phyloP scores from a whole-genome alignment of 129 eudicot genomes.

The Rutidosis leptorrhynchoides region DNA sequence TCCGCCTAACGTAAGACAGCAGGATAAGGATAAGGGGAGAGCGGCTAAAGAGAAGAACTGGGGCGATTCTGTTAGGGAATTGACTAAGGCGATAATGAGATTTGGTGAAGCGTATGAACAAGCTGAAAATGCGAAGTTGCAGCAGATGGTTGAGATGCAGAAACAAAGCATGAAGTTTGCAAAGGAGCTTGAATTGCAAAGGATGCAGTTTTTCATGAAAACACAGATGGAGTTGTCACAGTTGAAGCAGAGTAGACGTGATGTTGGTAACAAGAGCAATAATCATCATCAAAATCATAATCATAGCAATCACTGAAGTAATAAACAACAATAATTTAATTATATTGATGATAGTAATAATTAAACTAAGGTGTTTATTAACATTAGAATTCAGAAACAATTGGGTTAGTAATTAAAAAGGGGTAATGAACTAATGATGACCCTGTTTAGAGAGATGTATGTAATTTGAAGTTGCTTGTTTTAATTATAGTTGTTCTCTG shows the following conservation, averaged over 20 bases:
- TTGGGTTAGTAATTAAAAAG: constrained; percentile 28
- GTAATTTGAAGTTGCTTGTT: constrained; percentile 32
- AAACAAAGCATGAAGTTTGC: constrained; percentile 80
- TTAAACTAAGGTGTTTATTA: constrained; percentile 28
- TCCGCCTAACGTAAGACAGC: constrained; percentile 14
- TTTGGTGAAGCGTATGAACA: constrained; percentile 72
- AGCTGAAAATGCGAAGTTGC: constrained; percentile 63
- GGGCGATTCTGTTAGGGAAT: constrained; percentile 67
- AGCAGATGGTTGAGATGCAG: constrained; percentile 81
- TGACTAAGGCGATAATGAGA: constrained; percentile 60
- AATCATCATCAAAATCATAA: constrained; percentile 31
- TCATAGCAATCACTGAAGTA: constrained; percentile 43
- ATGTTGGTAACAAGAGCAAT: constrained; percentile 33
- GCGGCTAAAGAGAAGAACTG: constrained; percentile 39
- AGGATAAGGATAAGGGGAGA: constrained; percentile 25
- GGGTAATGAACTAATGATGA: constrained; percentile 16
- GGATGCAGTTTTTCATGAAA: constrained; percentile 78
- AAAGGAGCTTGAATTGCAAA: constrained; percentile 64
- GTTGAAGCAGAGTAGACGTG: constrained; percentile 41
- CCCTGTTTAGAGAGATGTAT: constrained; percentile 37
- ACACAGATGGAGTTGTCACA: constrained; percentile 78
- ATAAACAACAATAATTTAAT: constrained; percentile 27
- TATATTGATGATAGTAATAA: constrained; percentile 54
- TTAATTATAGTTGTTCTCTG: constrained; percentile 21
- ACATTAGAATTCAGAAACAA: constrained; percentile 28